Percentiles rank a stretch among this genome's conserved stretches.
Evolutionary conservation across 23 red algal species (phyloP).

Genomic region (Pyropia haitanensis): DNA sequence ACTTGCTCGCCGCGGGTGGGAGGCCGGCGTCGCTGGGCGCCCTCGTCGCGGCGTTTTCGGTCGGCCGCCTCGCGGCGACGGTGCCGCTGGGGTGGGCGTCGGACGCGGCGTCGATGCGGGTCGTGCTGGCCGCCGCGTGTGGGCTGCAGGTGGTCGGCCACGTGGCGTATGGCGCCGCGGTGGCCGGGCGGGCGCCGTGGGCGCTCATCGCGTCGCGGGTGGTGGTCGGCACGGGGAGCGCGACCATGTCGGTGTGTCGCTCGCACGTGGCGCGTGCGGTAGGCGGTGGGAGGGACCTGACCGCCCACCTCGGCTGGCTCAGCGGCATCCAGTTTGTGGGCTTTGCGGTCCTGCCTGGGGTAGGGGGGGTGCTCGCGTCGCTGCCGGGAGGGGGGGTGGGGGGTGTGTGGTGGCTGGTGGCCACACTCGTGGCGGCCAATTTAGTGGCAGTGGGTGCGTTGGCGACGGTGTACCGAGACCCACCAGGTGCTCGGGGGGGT

Average conservation of each 20-base stretch:
- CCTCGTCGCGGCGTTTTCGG: conserved; percentile 86
- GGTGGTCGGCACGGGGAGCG: conserved; percentile 73
- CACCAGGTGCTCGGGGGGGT: neutral
- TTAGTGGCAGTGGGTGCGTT: conserved; percentile 19
- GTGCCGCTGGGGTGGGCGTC: conserved; percentile 73
- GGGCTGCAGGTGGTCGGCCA: conserved; percentile 64
- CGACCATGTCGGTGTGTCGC: conserved; percentile 87
- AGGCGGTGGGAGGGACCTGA: conserved; percentile 30
- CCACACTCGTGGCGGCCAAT: conserved; percentile 37
- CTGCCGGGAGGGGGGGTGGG: conserved; percentile 18
- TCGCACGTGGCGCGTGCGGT: conserved; percentile 57
- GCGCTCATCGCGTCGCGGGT: conserved; percentile 40
- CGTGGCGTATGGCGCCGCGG: conserved; percentile 36
- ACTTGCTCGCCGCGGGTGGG: conserved; percentile 54
- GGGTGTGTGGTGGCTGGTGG: no score
- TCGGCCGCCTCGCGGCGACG: conserved; percentile 79
- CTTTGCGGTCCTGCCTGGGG: conserved; percentile 84
- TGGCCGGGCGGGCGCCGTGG: no score
- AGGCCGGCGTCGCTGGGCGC: conserved; percentile 51
- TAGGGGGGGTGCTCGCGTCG: conserved; percentile 43
- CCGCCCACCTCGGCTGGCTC: conserved; percentile 82
- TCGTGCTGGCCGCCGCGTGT: conserved; percentile 37
- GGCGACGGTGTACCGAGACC: conserved; percentile 56
- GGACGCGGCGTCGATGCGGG: conserved; percentile 51
- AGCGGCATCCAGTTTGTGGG: conserved; percentile 88